Percentiles rank a stretch among this genome's conserved stretches.
phyloP scores from a whole-genome alignment of 1,139 yeast genomes.

The Zhuliangozyma blackwelliae region DNA sequence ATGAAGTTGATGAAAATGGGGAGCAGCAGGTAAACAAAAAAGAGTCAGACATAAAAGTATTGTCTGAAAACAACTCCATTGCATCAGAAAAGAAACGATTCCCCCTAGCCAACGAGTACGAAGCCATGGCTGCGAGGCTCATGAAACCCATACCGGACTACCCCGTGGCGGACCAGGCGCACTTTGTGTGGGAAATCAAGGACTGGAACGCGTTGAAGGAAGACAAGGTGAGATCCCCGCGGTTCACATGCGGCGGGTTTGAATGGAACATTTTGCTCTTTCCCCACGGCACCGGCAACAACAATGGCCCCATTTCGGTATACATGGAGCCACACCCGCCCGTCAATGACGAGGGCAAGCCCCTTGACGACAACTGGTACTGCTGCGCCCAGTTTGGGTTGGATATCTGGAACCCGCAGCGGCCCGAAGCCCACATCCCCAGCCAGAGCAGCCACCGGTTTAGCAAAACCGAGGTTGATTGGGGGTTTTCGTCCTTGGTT shows the following conservation, averaged over 20 bases:
- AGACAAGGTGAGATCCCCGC: conserved; percentile 48
- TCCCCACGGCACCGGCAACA: conserved; percentile 65
- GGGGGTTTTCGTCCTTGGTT: conserved; percentile 88
- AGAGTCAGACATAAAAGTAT: neutral
- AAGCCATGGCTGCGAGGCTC: conserved; percentile 24
- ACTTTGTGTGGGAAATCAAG: conserved; percentile 70
- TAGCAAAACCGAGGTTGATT: conserved; percentile 72
- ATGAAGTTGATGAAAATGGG: neutral
- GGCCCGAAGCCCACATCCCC: conserved; percentile 57
- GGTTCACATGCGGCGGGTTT: conserved; percentile 61
- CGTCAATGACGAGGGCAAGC: conserved; percentile 25
- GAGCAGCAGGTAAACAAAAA: neutral
- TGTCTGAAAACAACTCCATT: too few relatives aligned
- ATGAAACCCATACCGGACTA: conserved; percentile 45
- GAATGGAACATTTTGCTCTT: conserved; percentile 74
- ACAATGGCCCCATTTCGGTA: conserved; percentile 47
- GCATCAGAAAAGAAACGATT: neutral
- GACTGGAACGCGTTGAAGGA: conserved; percentile 54
- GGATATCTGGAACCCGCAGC: conserved; percentile 77
- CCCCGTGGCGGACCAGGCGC: conserved; percentile 35
- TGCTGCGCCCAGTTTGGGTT: conserved; percentile 90
- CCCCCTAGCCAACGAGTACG: conserved; percentile 31
- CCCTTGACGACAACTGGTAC: conserved; percentile 56
- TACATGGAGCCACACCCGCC: conserved; percentile 61
- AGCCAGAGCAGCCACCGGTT: conserved; percentile 80